Base-by-base conservation (phyloP, 306 rosid species). In the Quercus parvula region DNA sequence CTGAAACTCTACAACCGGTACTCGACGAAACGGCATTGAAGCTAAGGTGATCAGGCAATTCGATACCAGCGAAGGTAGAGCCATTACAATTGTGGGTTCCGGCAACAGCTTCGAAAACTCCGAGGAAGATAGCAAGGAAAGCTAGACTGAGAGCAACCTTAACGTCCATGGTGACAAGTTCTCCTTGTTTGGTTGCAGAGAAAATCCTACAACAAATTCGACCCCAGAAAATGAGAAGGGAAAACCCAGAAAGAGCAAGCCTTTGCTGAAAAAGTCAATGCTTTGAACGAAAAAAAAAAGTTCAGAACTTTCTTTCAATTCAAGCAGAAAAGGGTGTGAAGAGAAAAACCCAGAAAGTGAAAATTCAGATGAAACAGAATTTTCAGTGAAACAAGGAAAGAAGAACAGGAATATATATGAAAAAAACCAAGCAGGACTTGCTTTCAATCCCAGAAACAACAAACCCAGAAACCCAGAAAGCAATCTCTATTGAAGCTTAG, bases 1-100 rank as follows among this genome's bases (percentile, higher is more conserved):
- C 86, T 19, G 86, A 27, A 76, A 89, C 67, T 77, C 82, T 70
- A 46, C 99, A 93, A 5, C 85, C 96, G 31, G 86, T 82, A 62
- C 79, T 81, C 20, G 78, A 87, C 35, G 98, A 64, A 56, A 86
- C 91, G 58, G 75, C 84, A 78, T 82, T 85, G 84, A 85, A 88
- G 87, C 87, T 88, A 77, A 90, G 84, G 56, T 93, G 97, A 49
- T 85, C 79, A 66, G 96, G 94, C 52, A 93, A 81, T 67, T 87
- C 87, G 75, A 96, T 88, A 14, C 88, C 93, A 74, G 92, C 86
- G 18, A 96, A 79, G 68, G 89, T 76, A 75, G 98, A 93, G 77
- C 86, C 90, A 79, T 93, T 92, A 8, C 81, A 75, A 22, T 73
- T 84, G 69, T 74, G 74, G 75, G 81, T 75, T 76, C 79, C 57